These are phyloP conservation scores for Neurospora africana DNA, from an alignment of 495 filamentous ascomycete species.

Conservation along the genomic window DNA sequence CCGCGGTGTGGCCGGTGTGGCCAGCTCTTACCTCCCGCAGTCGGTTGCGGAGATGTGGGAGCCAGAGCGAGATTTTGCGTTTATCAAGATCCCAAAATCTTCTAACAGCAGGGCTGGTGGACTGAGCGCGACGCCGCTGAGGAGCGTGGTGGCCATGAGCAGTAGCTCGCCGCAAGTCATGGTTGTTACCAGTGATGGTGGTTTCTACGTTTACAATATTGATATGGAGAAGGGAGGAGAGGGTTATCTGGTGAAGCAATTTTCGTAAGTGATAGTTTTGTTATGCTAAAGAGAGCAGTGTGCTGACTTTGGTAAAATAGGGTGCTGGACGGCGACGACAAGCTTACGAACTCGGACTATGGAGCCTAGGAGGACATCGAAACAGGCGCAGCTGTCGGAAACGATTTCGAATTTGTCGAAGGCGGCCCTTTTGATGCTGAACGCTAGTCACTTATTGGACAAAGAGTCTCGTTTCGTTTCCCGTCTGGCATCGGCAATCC, in stretches of 20 bases:
- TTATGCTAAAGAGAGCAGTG: background rate
- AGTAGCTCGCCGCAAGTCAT: slow-evolving; percentile 88
- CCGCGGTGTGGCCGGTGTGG: slow-evolving; percentile 76
- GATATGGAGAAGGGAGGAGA: slow-evolving; percentile 95
- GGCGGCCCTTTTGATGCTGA: background rate
- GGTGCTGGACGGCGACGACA: slow-evolving; percentile 41
- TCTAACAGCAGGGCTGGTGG: slow-evolving; percentile 23
- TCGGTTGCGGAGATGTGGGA: slow-evolving; percentile 97
- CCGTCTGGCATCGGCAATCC: background rate
- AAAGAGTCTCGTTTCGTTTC: background rate
- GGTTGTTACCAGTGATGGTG: slow-evolving; percentile 93
- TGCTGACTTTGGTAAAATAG: slow-evolving; percentile 20
- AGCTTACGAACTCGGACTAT: slow-evolving; percentile 35
- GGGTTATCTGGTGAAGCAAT: slow-evolving; percentile 80
- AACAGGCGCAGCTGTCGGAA: background rate
- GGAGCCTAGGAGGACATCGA: slow-evolving; percentile 14
- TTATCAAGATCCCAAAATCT: slow-evolving; percentile 79
- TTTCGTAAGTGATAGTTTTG: slow-evolving; percentile 49
- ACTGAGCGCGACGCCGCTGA: slow-evolving; percentile 29
- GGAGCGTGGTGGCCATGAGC: slow-evolving; percentile 92
- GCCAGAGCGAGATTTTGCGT: slow-evolving; percentile 88
- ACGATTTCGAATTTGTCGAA: background rate
- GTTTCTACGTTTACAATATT: slow-evolving; percentile 89
- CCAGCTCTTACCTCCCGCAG: slow-evolving; percentile 83
- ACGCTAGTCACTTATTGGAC: background rate